Evolutionary conservation across 2,329 filamentous ascomycete species (phyloP).

Genomic region (Aspergillus neotritici): DNA sequence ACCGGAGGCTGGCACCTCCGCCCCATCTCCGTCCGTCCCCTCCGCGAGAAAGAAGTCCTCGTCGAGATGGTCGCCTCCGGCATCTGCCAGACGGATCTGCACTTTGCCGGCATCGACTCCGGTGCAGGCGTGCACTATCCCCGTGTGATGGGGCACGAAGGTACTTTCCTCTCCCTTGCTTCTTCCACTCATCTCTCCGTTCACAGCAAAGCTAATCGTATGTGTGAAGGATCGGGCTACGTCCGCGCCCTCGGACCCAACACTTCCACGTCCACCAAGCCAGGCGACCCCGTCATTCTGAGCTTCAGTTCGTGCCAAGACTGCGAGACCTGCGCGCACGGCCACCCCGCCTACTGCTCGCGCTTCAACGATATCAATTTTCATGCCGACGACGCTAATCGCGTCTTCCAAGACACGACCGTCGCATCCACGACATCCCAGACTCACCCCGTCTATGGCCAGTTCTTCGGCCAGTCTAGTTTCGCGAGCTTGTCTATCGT

Average conservation of each 20-base stretch:
- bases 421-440: conserved; percentile 18
- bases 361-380: conserved; percentile 22
- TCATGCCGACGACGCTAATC: conserved; percentile 7
- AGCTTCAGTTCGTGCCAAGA: conserved; percentile 20
- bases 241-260: conserved; percentile 41
- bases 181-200: not conserved
- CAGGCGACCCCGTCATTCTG: conserved; percentile 29
- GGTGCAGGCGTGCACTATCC: conserved; percentile 41
- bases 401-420: conserved; percentile 8
- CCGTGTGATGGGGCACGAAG: conserved; percentile 51
- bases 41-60: conserved; percentile 44
- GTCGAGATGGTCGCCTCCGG: conserved; percentile 51
- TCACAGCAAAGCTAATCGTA: not conserved
- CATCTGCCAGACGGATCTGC: conserved; percentile 52
- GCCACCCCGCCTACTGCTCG: conserved; percentile 17
- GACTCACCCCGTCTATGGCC: conserved; percentile 18
- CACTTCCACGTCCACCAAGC: not conserved
- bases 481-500: conserved; percentile 29
- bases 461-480: conserved; percentile 35
- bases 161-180: conserved; percentile 20
- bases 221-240: conserved; percentile 36
- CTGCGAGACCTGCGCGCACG: conserved; percentile 18
- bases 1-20: conserved; percentile 13
- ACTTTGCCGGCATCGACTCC: conserved; percentile 39
- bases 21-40: conserved; percentile 7